These are phyloP conservation scores for Amborella trichopoda DNA, from an alignment of 164 flowering plant species.

Conservation along the genomic window DNA sequence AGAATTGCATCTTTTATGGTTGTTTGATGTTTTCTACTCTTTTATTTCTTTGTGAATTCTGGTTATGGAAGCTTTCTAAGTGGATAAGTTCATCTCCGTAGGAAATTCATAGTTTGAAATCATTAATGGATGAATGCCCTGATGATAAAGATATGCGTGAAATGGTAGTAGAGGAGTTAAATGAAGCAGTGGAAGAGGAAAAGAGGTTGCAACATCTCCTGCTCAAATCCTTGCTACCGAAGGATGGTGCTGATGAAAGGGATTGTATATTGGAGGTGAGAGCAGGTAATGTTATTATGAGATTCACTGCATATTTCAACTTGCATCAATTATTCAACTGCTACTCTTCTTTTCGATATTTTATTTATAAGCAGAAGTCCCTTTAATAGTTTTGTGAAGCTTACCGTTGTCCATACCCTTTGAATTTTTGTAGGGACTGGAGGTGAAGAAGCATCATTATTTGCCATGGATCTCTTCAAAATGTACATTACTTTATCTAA, in stretches of 20 bases:
- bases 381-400: background rate
- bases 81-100: constrained; percentile 12
- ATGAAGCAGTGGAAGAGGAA: constrained; percentile 53
- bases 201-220: constrained; percentile 47
- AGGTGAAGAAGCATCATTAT: constrained; percentile 98
- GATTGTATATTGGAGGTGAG: constrained; percentile 95
- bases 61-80: background rate
- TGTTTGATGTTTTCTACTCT: background rate
- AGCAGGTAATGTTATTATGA: constrained; percentile 73
- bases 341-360: background rate
- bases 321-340: background rate
- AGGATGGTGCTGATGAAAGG: constrained; percentile 97
- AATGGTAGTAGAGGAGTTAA: constrained; percentile 64
- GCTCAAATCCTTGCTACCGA: constrained; percentile 71
- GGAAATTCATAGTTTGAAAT: constrained; percentile 70
- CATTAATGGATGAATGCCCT: constrained; percentile 44
- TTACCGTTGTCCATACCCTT: too few relatives aligned
- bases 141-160: constrained; percentile 77
- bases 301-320: too few relatives aligned
- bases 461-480: constrained; percentile 90
- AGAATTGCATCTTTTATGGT: background rate
- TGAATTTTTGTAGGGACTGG: constrained; percentile 95
- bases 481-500: constrained; percentile 36
- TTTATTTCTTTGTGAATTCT: background rate
- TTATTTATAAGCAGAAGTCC: too few relatives aligned